Evolutionary conservation across 768 basidiomycete genomes (phyloP).

Genomic region (Russula griseocarnosa): DNA sequence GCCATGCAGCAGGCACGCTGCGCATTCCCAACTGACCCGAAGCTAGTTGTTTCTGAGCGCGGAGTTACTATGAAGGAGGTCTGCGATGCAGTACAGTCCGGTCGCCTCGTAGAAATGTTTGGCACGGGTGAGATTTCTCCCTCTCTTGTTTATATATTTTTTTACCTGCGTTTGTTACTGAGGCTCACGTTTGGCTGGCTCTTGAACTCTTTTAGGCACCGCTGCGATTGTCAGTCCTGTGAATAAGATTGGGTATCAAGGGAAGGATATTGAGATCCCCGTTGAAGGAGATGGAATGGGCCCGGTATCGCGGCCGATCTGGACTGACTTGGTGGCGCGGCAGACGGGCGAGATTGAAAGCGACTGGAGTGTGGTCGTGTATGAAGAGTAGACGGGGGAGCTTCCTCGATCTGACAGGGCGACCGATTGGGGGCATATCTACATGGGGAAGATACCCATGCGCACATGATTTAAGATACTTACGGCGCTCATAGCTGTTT

Average conservation of each 20-base stretch:
- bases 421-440: background rate
- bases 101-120: slow-evolving; percentile 36
- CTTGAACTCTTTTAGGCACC: slow-evolving; percentile 34
- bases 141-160: background rate
- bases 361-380: slow-evolving; percentile 42
- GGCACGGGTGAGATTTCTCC: slow-evolving; percentile 27
- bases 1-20: slow-evolving; percentile 35
- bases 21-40: slow-evolving; percentile 30
- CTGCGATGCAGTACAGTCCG: slow-evolving; percentile 31
- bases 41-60: slow-evolving; percentile 33
- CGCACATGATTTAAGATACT: background rate
- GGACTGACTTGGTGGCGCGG: slow-evolving; percentile 39
- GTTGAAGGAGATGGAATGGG: slow-evolving; percentile 41
- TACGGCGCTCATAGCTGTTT: background rate
- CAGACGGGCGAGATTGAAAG: slow-evolving; percentile 44
- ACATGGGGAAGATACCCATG: background rate
- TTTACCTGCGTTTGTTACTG: background rate
- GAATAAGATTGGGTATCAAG: slow-evolving; percentile 43
- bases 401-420: background rate
- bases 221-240: slow-evolving; percentile 39
- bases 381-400: slow-evolving; percentile 1
- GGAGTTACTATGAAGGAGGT: slow-evolving; percentile 36
- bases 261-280: slow-evolving; percentile 40
- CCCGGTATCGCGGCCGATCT: slow-evolving; percentile 38
- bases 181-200: background rate